These are phyloP conservation scores for Arthrobotrys megalospora DNA, from an alignment of 2,329 filamentous ascomycete genomes.

Conservation along the genomic window DNA sequence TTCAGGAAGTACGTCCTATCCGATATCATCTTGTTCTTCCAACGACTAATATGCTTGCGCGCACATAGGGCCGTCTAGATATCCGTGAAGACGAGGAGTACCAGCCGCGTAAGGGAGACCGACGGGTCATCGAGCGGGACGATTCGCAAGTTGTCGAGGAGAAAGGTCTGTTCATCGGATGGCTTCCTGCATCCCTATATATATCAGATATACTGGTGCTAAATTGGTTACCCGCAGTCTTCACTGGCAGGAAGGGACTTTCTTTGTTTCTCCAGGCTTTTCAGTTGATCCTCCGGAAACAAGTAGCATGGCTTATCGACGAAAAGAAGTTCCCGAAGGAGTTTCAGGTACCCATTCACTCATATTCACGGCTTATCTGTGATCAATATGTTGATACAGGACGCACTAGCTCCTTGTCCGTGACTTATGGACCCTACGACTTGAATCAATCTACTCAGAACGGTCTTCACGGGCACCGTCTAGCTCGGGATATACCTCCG, in stretches of 20 bases:
- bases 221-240: constrained; percentile 67
- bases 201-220: too few relatives aligned
- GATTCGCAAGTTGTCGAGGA: constrained; percentile 65
- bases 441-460: constrained; percentile 71
- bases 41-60: constrained; percentile 63
- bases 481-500: constrained; percentile 50
- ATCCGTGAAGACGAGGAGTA: constrained; percentile 55
- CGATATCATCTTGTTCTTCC: constrained; percentile 63
- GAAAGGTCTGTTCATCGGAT: constrained; percentile 43
- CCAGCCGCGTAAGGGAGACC: constrained; percentile 60
- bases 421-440: constrained; percentile 86
- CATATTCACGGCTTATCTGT: neutral
- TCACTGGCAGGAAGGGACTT: constrained; percentile 78
- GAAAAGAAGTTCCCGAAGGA: constrained; percentile 78
- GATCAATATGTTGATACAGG: constrained; percentile 46
- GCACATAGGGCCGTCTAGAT: constrained; percentile 44
- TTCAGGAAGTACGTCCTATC: constrained; percentile 75
- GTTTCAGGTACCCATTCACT: constrained; percentile 74
- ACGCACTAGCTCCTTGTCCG: constrained; percentile 72
- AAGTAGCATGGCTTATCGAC: constrained; percentile 80
- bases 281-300: constrained; percentile 86
- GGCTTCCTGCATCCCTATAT: neutral
- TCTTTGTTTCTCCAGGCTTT: constrained; percentile 86
- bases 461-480: constrained; percentile 49
- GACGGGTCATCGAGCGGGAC: constrained; percentile 68